Base-by-base conservation (phyloP, 768 basidiomycete species). In the Amanita pseudoporphyria region DNA sequence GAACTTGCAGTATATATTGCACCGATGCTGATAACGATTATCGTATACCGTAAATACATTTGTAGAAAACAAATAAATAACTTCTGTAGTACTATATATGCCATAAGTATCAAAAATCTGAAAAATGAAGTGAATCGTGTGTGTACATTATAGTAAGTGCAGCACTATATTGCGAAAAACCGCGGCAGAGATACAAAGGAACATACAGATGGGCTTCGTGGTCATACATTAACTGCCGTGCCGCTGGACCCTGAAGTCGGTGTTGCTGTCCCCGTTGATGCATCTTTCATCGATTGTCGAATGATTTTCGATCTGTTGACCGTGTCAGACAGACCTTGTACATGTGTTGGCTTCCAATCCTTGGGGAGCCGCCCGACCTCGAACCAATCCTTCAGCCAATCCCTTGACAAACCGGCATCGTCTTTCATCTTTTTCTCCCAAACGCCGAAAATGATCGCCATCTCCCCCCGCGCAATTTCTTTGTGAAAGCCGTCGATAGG, bases 401-500 rank as follows among this genome's bases (percentile, higher is more conserved):
- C 68, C 31, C 72, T 57, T 0, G 73, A 71, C 5, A 76, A 57
- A 0, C 78, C 78, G 0, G 65, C 58, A 30, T 67, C 69, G 2
- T 47, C 57, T 4, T 63, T 64, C 7, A 64, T 64, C n/a, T 60
- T 64, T 33, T 56, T 59, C 53, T 71, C 71, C 69, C 76, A 78
- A 5, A 84, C 67, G 1, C 78, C 79, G 12, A 82, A 64, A 6
- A 82, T 75, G 45, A 84, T 75, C 0, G 74, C 78, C 70, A 84
- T 79, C 63, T 85, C 82, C 14, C 81, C 82, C 3, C 81, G 71
- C 2, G 82, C 82, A 47, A 84, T 73, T 63, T 81, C 79, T 1
- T 72, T 70, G 52, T 79, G 78, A 3, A 78, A 35, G 3, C 56
- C 45, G 44, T 73, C 71, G 22, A 83, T 57, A 0, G 67, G 64